These are phyloP conservation scores for Tulasnella sp. DNA, from an alignment of 768 basidiomycete genomes.

Conservation along the genomic window DNA sequence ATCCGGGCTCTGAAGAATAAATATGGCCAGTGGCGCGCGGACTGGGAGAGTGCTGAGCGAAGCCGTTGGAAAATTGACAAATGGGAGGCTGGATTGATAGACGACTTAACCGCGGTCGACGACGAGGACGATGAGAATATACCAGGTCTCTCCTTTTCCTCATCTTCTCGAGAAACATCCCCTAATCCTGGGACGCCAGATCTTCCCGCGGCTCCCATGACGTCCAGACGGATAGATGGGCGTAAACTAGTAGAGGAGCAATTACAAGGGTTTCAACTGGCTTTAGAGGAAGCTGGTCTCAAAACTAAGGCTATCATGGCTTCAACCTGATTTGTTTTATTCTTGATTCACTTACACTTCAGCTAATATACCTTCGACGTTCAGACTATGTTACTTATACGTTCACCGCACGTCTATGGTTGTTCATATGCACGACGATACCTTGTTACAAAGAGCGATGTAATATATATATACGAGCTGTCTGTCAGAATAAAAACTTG, in stretches of 20 bases:
- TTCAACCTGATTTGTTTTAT: too few relatives aligned
- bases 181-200: constrained; percentile 5
- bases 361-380: too few relatives aligned
- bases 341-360: too few relatives aligned
- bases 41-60: constrained; percentile 75
- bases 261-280: constrained; percentile 57
- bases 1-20: constrained; percentile 77
- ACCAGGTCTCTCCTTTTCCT: constrained; percentile 23
- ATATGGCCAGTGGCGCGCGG: constrained; percentile 61
- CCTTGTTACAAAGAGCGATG: too few relatives aligned
- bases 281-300: constrained; percentile 53
- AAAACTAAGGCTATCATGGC: constrained; percentile 80
- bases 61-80: constrained; percentile 62
- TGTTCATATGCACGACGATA: too few relatives aligned
- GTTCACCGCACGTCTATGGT: too few relatives aligned
- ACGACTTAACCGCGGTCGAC: constrained; percentile 32
- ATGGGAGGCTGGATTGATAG: constrained; percentile 45
- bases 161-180: constrained; percentile 22
- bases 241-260: constrained; percentile 65
- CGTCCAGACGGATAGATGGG: constrained; percentile 45
- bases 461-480: background rate
- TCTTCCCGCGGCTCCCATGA: background rate
- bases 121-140: constrained; percentile 25
- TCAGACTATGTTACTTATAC: too few relatives aligned
- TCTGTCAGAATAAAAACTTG: constrained; percentile 69